Conservation (phyloP, 2,329 filamentous ascomycete genomes). For the Pseudopithomyces chartarum region DNA sequence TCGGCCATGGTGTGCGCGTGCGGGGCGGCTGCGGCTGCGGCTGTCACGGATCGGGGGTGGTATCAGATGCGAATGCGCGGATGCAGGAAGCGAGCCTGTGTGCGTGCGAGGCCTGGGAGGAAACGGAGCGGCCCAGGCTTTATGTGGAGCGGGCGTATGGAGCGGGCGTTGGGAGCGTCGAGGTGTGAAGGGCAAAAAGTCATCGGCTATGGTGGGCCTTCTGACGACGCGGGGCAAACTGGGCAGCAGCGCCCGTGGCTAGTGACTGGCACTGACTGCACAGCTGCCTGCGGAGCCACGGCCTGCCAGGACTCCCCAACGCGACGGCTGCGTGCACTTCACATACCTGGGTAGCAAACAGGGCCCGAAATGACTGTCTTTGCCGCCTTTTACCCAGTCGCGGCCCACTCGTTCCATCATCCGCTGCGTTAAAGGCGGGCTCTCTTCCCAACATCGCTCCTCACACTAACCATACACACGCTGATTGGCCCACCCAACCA, state of each 20-base stretch:
- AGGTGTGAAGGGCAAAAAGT: conserved; percentile 27
- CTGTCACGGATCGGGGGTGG: conserved; percentile 5
- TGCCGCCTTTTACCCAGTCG: conserved; percentile 4
- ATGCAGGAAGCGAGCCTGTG: neutral
- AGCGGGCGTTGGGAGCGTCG: conserved; percentile 10
- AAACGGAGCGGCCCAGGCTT: conserved; percentile 13
- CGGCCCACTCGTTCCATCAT: neutral
- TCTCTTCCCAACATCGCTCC: neutral
- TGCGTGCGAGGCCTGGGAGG: conserved; percentile 2
- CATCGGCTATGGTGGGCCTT: conserved; percentile 4
- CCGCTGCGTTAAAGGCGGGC: neutral
- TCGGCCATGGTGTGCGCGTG: conserved; percentile 69
- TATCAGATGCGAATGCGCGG: conserved; percentile 1
- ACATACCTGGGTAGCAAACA: conserved; percentile 8
- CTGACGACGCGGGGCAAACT: conserved; percentile 11
- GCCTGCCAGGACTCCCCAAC: conserved; percentile 8
- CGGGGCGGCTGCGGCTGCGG: conserved; percentile 7
- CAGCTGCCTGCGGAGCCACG: conserved; percentile 3
- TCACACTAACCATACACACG: conserved; percentile 1
- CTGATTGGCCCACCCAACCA: conserved; percentile 6
- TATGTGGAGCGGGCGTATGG: conserved; percentile 10
- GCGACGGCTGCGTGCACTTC: conserved; percentile 9
- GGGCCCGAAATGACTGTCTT: neutral
- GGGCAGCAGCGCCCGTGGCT: conserved; percentile 15
- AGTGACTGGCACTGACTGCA: conserved; percentile 5